phyloP scores from a whole-genome alignment of 805 yeast genomes.

The Candida oleophila region DNA sequence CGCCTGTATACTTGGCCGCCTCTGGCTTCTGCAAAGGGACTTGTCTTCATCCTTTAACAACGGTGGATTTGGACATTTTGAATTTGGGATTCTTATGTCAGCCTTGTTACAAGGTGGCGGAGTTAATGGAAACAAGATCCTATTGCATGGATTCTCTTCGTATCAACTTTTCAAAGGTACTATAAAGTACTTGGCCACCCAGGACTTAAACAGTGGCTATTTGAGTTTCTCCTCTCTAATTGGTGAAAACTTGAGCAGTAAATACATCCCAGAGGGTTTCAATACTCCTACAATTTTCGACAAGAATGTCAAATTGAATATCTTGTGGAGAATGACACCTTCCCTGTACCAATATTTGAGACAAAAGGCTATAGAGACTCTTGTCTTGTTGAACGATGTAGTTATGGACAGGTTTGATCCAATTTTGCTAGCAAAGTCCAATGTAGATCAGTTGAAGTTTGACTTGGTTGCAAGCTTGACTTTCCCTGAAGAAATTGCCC shows the following conservation, averaged over 20 bases:
- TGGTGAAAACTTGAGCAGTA: constrained; percentile 43
- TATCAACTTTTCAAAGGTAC: constrained; percentile 93
- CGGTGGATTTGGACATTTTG: constrained; percentile 92
- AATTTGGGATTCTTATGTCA: constrained; percentile 79
- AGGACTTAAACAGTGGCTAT: constrained; percentile 70
- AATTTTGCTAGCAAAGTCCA: constrained; percentile 65
- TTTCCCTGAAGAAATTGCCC: constrained; percentile 36
- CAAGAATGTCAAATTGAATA: constrained; percentile 70
- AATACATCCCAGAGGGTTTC: constrained; percentile 46
- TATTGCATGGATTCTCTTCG: constrained; percentile 85
- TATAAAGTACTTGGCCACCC: constrained; percentile 74
- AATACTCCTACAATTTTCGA: constrained; percentile 76
- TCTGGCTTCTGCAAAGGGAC: constrained; percentile 91
- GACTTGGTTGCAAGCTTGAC: constrained; percentile 64
- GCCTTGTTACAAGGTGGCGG: constrained; percentile 85
- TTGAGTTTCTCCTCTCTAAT: constrained; percentile 61
- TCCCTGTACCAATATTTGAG: constrained; percentile 63
- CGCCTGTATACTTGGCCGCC: constrained; percentile 80
- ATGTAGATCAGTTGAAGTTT: constrained; percentile 54
- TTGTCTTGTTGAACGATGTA: constrained; percentile 69
- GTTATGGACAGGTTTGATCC: constrained; percentile 80
- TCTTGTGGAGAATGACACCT: constrained; percentile 76
- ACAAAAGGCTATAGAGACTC: constrained; percentile 67
- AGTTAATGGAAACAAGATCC: constrained; percentile 65
- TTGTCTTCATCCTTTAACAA: constrained; percentile 59